Evolutionary conservation across 2,329 filamentous ascomycete species (phyloP).

Genomic region (Dactylella cylindrospora): DNA sequence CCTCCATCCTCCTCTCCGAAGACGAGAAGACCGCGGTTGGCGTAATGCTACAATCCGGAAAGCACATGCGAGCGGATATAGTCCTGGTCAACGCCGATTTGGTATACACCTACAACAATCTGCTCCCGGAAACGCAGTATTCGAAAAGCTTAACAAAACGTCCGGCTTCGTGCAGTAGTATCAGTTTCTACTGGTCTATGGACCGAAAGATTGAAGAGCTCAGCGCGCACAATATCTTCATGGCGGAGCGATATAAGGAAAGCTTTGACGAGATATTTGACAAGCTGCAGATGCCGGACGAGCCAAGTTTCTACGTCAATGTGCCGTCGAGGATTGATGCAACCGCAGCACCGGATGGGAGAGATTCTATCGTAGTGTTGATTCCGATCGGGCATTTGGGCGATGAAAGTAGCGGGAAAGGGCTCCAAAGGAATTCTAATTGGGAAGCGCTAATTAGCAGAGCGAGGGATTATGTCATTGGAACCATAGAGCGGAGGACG

Average conservation of each 20-base stretch:
- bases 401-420: constrained; percentile 43
- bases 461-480: constrained; percentile 55
- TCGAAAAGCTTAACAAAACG: constrained; percentile 27
- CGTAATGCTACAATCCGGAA: constrained; percentile 62
- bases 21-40: constrained; percentile 61
- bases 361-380: constrained; percentile 68
- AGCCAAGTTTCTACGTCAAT: constrained; percentile 76
- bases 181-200: constrained; percentile 69
- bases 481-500: constrained; percentile 55
- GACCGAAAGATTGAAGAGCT: constrained; percentile 64
- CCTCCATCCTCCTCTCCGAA: constrained; percentile 58
- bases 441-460: constrained; percentile 53
- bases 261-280: constrained; percentile 78
- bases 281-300: constrained; percentile 64
- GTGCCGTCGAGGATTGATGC: constrained; percentile 70
- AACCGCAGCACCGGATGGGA: constrained; percentile 65
- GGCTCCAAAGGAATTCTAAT: constrained; percentile 54
- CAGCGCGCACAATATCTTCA: constrained; percentile 73
- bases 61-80: constrained; percentile 62
- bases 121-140: constrained; percentile 59
- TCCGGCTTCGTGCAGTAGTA: constrained; percentile 31
- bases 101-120: constrained; percentile 71
- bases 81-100: constrained; percentile 73
- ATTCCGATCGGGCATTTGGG: constrained; percentile 71
- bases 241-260: constrained; percentile 70